These are phyloP conservation scores for Plasmodium cynomolgi DNA, from an alignment of 169 alveolate species.

Conservation along the genomic window DNA sequence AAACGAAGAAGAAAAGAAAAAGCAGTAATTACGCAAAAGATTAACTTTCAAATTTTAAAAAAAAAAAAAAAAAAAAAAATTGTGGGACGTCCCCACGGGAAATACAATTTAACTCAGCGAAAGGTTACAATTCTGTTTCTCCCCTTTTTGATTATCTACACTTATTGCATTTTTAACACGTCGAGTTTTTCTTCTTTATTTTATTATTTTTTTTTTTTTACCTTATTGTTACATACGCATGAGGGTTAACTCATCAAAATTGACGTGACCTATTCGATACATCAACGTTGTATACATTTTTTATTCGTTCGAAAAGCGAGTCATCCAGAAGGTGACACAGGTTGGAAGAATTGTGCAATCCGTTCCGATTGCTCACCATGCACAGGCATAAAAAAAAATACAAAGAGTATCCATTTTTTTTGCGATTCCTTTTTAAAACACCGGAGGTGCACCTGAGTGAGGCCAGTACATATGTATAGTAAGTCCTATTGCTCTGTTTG, in stretches of 20 bases:
- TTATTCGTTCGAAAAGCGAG: neutral
- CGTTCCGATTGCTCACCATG: neutral
- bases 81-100: neutral
- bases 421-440: neutral
- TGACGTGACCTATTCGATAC: neutral
- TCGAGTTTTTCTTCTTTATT: neutral
- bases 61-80: too few species aligned
- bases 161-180: neutral
- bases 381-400: neutral
- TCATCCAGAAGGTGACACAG: neutral
- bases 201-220: neutral
- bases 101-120: neutral
- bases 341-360: neutral
- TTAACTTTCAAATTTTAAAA: neutral
- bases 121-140: neutral
- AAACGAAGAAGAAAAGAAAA: neutral
- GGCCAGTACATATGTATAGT: neutral
- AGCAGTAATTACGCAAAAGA: neutral
- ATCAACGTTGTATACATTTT: neutral
- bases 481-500: neutral
- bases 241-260: neutral
- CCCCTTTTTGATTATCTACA: neutral
- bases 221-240: neutral
- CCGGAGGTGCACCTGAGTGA: neutral
- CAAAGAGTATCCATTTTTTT: neutral